phyloP scores from a whole-genome alignment of 257 asterid species.

The Solanum verrucosum region DNA sequence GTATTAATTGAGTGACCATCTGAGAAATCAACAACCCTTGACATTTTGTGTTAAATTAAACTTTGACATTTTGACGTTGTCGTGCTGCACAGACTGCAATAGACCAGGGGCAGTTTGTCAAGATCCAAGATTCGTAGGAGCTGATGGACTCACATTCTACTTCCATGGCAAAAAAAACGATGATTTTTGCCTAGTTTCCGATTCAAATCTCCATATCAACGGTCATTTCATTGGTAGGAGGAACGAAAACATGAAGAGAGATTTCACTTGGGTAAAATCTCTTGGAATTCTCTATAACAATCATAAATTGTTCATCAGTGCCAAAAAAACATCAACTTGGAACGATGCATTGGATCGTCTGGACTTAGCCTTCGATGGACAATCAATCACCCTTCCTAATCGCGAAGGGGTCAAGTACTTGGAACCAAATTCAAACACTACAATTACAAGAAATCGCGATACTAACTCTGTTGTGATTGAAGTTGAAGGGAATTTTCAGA shows the following conservation, averaged over 20 bases:
- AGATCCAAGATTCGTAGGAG: constrained; percentile 77
- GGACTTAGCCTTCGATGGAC: constrained; percentile 39
- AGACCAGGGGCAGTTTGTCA: constrained; percentile 84
- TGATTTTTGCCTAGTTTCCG: constrained; percentile 67
- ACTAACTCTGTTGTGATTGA: constrained; percentile 45
- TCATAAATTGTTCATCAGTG: constrained; percentile 49
- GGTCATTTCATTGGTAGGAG: constrained; percentile 76
- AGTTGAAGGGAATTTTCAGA: constrained; percentile 68
- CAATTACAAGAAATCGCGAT: constrained; percentile 33
- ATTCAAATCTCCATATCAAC: constrained; percentile 65
- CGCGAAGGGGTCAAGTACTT: constrained; percentile 39
- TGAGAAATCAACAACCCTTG: not conserved
- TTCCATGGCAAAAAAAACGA: constrained; percentile 70
- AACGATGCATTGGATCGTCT: constrained; percentile 44
- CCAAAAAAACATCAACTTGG: constrained; percentile 62
- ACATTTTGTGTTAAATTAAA: not conserved
- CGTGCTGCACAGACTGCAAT: constrained; percentile 45
- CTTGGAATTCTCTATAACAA: constrained; percentile 61
- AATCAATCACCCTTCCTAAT: constrained; percentile 21
- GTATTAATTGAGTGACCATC: not conserved
- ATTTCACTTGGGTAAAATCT: constrained; percentile 91
- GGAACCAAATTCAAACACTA: constrained; percentile 12
- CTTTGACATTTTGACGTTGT: not conserved
- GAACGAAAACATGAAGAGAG: constrained; percentile 60
- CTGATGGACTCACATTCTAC: constrained; percentile 79